A percentile compares a stretch with the other conserved stretches of the same genome.
phyloP scores from a whole-genome alignment of 1,284 basidiomycete genomes.

The Thecaphora thlaspeos region DNA sequence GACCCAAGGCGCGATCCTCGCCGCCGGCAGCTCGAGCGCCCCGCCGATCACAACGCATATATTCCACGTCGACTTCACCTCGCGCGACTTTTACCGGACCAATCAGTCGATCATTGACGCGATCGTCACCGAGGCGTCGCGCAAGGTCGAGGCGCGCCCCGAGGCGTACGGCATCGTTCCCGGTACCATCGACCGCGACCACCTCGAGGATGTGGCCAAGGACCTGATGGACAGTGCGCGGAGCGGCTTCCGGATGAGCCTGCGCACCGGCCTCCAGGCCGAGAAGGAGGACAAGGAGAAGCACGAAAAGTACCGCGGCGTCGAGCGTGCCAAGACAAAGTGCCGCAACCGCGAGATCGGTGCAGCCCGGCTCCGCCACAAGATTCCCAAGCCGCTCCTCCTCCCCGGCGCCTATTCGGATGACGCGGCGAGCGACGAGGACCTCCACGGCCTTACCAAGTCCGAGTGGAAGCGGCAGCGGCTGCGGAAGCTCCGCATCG shows the following conservation, averaged over 20 bases:
- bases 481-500: constrained; percentile 31
- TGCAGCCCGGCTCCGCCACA: constrained; percentile 24
- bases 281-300: constrained; percentile 45
- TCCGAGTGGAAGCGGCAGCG: constrained; percentile 35
- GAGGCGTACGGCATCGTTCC: constrained; percentile 38
- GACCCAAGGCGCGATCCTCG: constrained; percentile 5
- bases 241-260: constrained; percentile 36
- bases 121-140: constrained; percentile 24
- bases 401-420: constrained; percentile 38
- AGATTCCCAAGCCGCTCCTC: constrained; percentile 38
- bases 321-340: constrained; percentile 37
- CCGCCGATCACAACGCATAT: constrained; percentile 37
- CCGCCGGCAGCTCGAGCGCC: neutral
- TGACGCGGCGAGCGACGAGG: constrained; percentile 44
- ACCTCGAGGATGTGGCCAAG: constrained; percentile 42
- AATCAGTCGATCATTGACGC: constrained; percentile 40
- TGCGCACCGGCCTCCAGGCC: constrained; percentile 31
- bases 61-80: constrained; percentile 38
- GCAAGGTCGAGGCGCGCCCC: constrained; percentile 35
- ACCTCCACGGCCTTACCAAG: constrained; percentile 38
- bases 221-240: constrained; percentile 42
- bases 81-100: constrained; percentile 35
- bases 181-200: constrained; percentile 33
- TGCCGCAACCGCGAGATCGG: constrained; percentile 40
- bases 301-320: constrained; percentile 37